Evolutionary conservation across 2,329 filamentous ascomycete genomes (phyloP), one percentile per base, ranked within the genome.

Genomic region (Arthrinium phaeospermum): DNA sequence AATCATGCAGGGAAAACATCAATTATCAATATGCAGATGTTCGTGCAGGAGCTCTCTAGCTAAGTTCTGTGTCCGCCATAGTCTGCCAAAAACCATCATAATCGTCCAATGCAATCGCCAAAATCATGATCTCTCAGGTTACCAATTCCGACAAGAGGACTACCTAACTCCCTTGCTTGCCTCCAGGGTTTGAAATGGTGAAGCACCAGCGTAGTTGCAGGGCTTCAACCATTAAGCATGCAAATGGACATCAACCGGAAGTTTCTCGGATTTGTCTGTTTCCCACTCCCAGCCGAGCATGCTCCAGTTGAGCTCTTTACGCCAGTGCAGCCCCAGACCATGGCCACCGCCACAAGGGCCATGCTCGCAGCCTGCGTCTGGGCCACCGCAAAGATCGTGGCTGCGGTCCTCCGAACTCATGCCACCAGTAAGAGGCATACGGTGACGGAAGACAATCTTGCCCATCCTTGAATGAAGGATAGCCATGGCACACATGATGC

Each of bases 401-500:
- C 87, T 85, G 76, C 89, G 89, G 80, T 91, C 89, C 81, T 97
- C 94, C 30, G 94, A 92, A 78, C 92, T 93, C 84, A 98, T 86
- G 61, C 94, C 95, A 69, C 96, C 96, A 16, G 93, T 97, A 75
- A 90, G 85, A 67, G 89, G 88, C 93, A 97, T 96, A 71, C 93
- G 90, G 74, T 91, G 88, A 75, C 90, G 91, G 82, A 98, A 97
- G 51, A 97, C 88, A 70, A 95, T 93, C 70, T 93, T 91, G 64
- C 94, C 92, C 87, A 99, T 98, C 69, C 96, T 91, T 12, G 96
- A 98, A 80, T 98, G 95, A 30, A 98, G 87, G 77, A 98, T 93
- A 1, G 94, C 96, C 96, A 98, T 98, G 47, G 93, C 94, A 83
- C 96, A 99, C 90, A 97, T 97, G 73, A 97, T 90, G 80, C 96